Evolutionary conservation across 202 grass and related monocot species (phyloP).

Genomic region (Setaria italica): DNA sequence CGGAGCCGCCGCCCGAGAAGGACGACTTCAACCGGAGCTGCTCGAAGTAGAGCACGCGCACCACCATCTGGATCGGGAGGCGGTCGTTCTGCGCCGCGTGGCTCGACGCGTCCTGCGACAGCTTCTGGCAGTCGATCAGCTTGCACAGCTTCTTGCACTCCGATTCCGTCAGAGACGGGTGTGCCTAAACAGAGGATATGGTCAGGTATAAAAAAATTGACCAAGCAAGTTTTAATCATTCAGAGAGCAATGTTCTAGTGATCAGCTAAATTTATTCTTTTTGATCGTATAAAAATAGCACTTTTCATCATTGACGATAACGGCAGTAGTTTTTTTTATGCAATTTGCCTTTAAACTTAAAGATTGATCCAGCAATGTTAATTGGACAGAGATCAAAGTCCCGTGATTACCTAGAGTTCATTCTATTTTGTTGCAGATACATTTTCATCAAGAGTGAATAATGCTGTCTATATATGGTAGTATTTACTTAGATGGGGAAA

Average conservation of each 20-base stretch:
- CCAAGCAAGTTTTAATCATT: not conserved
- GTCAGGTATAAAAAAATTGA: not conserved
- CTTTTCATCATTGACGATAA: not conserved
- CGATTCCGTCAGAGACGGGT: conserved; percentile 83
- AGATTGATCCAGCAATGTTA: not conserved
- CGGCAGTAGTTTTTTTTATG: not conserved
- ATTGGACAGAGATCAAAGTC: not conserved
- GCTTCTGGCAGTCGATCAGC: conserved; percentile 97
- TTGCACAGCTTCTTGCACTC: conserved; percentile 97
- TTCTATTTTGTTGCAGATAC: not conserved
- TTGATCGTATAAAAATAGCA: not conserved
- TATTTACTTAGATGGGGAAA: not conserved
- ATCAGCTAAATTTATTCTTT: not conserved
- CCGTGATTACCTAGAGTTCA: not conserved
- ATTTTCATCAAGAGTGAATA: not conserved
- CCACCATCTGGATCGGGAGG: conserved; percentile 75
- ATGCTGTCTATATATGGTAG: not conserved
- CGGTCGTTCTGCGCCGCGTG: conserved; percentile 94
- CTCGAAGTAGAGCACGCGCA: conserved; percentile 91
- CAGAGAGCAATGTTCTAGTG: not conserved
- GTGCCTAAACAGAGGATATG: conserved; percentile 57
- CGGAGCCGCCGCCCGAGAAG: conserved; percentile 44
- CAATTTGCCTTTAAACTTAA: not conserved
- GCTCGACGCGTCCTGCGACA: conserved; percentile 82
- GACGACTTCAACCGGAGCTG: conserved; percentile 86